Evolutionary conservation across 352 stramenopile species (phyloP), one percentile per base, ranked within the genome.

Genomic region (Paralagenidium karlingii): DNA sequence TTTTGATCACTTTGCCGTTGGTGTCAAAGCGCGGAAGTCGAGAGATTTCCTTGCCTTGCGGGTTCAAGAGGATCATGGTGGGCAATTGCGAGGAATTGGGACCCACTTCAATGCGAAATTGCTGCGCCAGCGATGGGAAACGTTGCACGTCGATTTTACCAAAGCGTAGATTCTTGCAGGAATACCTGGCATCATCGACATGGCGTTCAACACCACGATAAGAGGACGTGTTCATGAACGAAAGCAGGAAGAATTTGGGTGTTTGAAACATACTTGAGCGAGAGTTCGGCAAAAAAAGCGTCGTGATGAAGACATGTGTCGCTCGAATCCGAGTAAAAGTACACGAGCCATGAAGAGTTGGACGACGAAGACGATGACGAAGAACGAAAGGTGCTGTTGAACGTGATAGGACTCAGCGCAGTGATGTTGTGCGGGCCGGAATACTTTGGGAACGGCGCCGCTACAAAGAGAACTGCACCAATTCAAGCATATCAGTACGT

Each of bases 281-380:
- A 87, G 24, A 87, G 51, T 2, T 82, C 59, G 36, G 74, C 74
- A 27, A 82, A 45, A 63, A 85, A 76, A 8, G 70, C 57, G 55
- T 85, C 74, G 34, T 81, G 61, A 45, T 88, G 62, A 12, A 84
- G 45, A 28, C 74, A 88, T 28, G 68, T 50, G 48, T 83, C 68
- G 46, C 64, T 84, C 69, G 70, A 85, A 50, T 84, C 68, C 3
- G 69, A 53, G 43, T 78, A 67, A 24, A 75, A 83, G 45, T 81
- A 85, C 20, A 85, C 55, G 10, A 88, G 50, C 73, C 73, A 87
- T 16, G n/a, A n/a, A n/a, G n/a, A n/a, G n/a, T n/a, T n/a, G n/a
- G n/a, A n/a, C n/a, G n/a, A n/a, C n/a, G n/a, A n/a, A n/a, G n/a
- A n/a, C n/a, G n/a, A n/a, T n/a, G n/a, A n/a, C n/a, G n/a, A n/a